Evolutionary conservation across 805 yeast genomes (phyloP), one percentile per base, ranked within the genome.

Genomic region (Hanseniaspora meyeri): DNA sequence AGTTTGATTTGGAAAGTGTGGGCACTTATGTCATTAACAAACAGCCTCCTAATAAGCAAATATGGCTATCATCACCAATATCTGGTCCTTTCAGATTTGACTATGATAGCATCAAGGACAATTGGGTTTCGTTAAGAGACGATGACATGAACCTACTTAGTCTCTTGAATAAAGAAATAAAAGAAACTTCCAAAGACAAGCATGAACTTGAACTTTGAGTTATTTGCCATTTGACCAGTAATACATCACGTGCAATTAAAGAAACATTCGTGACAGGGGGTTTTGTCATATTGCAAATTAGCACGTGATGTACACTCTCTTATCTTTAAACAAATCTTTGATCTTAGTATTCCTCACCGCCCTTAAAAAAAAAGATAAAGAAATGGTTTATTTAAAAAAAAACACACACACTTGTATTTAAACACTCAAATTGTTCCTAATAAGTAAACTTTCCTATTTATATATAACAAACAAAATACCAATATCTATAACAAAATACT

Each of bases 41-140:
- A 66, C 97, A 93, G 70, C 98, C 98, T 1, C 97, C 98, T 3
- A 93, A 89, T 70, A 85, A 87, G 70, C 99, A 93, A 68, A 84
- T 93, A 34, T 93, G 99, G 99, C 75, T 91, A 54, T 81, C 95
- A 58, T 85, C 95, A 46, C 99, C 99, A 0, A 65, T 88, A 3
- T 85, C 95, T 8, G 98, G 98, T 0, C 98, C 98, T 6, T 88
- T 89, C 65, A 71, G 85, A 61, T 85, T 80, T 64, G 97, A 93
- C 67, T 79, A 77, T 60, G 57, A 53, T 20, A 42, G 43, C n/a
- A 74, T 85, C 45, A 76, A 79, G 43, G 86, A 85, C 3, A 72
- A 75, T 57, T 93, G 98, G 98, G 70, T 81, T 12, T 83, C 90
- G 12, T 67, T 85, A 57, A 77, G 97, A 61, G 95, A 90, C 8